These are phyloP conservation scores for Fusarium illudens DNA, from an alignment of 2,329 filamentous ascomycete genomes.

Conservation along the genomic window DNA sequence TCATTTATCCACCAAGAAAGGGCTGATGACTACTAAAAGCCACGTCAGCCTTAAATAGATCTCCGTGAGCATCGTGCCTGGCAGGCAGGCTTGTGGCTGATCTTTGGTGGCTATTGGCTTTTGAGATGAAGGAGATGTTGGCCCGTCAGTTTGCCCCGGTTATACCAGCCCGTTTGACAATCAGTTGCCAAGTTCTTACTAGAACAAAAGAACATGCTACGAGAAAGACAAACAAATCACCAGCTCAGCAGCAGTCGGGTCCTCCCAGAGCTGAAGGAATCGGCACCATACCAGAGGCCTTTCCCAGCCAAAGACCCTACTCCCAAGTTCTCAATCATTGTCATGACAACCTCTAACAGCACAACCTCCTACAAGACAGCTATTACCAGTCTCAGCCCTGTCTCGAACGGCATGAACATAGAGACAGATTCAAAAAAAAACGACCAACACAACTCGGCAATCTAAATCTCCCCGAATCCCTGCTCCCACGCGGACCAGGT, in stretches of 20 bases:
- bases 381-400: neutral
- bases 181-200: too few relatives aligned
- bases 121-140: neutral
- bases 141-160: neutral
- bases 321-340: neutral
- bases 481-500: conserved; percentile 20
- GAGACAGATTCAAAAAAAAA: neutral
- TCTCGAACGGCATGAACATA: neutral
- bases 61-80: too few relatives aligned
- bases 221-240: neutral
- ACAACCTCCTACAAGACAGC: neutral
- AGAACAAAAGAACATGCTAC: neutral
- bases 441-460: conserved; percentile 7
- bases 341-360: neutral
- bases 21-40: too few relatives aligned
- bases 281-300: neutral
- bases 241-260: neutral
- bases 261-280: neutral
- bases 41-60: too few relatives aligned
- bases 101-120: too few relatives aligned
- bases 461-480: conserved; percentile 27
- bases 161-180: neutral
- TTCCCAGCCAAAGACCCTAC: neutral
- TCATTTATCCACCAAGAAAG: too few relatives aligned
- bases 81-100: too few relatives aligned